Conservation (phyloP, 495 filamentous ascomycete species). For the Hyaloscypha bicolor region DNA sequence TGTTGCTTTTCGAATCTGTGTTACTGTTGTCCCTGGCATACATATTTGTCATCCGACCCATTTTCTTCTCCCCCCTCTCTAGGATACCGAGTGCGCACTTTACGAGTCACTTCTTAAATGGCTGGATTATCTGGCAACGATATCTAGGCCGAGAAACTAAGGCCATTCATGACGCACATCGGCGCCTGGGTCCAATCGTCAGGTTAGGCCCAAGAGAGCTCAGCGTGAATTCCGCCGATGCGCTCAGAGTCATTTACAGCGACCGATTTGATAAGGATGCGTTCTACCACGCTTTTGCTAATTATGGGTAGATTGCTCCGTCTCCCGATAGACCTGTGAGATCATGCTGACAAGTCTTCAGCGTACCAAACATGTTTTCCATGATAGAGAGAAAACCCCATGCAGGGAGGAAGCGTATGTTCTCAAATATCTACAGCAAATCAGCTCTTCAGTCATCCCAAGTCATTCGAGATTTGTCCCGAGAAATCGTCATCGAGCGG, state of each 20-base stretch:
- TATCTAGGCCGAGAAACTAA: neutral
- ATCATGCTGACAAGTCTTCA: slow-evolving; percentile 22
- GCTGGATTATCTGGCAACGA: slow-evolving; percentile 51
- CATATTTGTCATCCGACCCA: slow-evolving; percentile 60
- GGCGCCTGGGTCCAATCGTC: slow-evolving; percentile 56
- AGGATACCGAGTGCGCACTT: slow-evolving; percentile 67
- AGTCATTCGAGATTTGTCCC: slow-evolving; percentile 59
- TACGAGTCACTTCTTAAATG: slow-evolving; percentile 54
- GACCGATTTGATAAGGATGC: slow-evolving; percentile 73
- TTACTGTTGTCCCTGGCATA: slow-evolving; percentile 40
- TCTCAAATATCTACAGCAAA: slow-evolving; percentile 72
- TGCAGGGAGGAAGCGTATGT: slow-evolving; percentile 63
- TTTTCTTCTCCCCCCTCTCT: slow-evolving; percentile 64
- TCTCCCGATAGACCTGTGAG: neutral
- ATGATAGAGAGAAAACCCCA: slow-evolving; percentile 48
- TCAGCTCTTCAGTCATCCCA: slow-evolving; percentile 65
- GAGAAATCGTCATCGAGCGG: slow-evolving; percentile 58
- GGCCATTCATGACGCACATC: slow-evolving; percentile 57
- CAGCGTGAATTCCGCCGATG: slow-evolving; percentile 63
- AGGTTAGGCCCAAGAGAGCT: slow-evolving; percentile 63
- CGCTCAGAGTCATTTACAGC: slow-evolving; percentile 67
- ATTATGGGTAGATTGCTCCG: slow-evolving; percentile 49
- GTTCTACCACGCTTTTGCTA: slow-evolving; percentile 68
- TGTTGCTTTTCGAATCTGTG: neutral
- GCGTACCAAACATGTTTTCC: slow-evolving; percentile 50